Evolutionary conservation across 345 rosid species (phyloP).

Genomic region (Lumnitzera littorea): DNA sequence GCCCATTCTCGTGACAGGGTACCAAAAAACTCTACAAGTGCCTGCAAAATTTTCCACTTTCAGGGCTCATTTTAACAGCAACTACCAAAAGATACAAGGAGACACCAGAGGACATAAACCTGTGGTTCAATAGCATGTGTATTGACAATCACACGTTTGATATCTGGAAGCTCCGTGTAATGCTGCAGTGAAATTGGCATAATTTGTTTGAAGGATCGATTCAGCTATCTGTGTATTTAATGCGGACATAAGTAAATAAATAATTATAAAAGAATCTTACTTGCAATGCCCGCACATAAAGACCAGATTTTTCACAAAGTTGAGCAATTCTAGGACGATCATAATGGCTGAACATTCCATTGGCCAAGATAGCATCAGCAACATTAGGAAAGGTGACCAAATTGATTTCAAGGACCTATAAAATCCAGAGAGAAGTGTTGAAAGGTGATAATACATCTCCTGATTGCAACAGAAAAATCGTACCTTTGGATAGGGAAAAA

Average conservation of each 20-base stretch:
- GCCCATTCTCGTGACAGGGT: constrained; percentile 99
- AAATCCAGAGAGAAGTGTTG: constrained; percentile 10
- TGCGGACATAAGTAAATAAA: not conserved
- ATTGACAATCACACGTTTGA: constrained; percentile 97
- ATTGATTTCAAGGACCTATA: constrained; percentile 94
- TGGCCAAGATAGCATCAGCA: constrained; percentile 96
- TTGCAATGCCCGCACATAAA: constrained; percentile 83
- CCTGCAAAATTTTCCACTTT: constrained; percentile 33
- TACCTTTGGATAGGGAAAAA: not conserved
- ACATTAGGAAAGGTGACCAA: constrained; percentile 97
- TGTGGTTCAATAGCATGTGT: constrained; percentile 99
- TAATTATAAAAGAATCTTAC: constrained; percentile 28
- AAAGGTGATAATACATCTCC: constrained; percentile 1
- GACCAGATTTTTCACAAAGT: constrained; percentile 99
- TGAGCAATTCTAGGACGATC: constrained; percentile 97
- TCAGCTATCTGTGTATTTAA: too few species aligned
- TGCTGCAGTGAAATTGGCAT: constrained; percentile 52
- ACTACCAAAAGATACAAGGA: constrained; percentile 8
- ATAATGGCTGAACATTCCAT: constrained; percentile 97
- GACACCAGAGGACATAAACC: constrained; percentile 34
- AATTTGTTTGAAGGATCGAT: not conserved
- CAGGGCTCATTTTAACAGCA: not conserved
- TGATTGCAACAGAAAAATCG: not conserved
- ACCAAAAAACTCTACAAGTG: constrained; percentile 96
- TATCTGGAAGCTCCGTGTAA: constrained; percentile 89